Conservation (phyloP, 169 alveolate genomes). For the Amoebophrya sp. region DNA sequence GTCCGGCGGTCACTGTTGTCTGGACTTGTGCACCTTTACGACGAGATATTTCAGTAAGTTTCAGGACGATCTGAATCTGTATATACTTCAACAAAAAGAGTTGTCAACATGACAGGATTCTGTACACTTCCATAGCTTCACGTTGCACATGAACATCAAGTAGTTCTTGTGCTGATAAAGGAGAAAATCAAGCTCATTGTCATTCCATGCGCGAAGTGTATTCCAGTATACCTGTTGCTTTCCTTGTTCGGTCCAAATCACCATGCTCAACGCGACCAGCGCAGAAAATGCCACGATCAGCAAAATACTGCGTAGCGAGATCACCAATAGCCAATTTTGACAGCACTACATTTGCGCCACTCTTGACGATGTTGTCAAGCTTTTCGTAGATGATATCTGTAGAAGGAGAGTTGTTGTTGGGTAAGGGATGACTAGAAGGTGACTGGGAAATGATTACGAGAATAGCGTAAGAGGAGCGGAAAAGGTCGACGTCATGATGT, state of each 20-base stretch:
- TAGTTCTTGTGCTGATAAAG: no score
- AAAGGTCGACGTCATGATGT: no score
- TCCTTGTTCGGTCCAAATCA: slow-evolving; percentile 63
- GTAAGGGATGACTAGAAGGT: background rate
- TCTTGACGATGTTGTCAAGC: slow-evolving; percentile 78
- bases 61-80: no score
- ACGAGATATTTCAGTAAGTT: slow-evolving; percentile 84
- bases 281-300: slow-evolving; percentile 55
- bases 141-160: no score
- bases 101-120: no score
- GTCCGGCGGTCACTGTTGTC: slow-evolving; percentile 82
- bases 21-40: slow-evolving; percentile 90
- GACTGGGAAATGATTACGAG: background rate
- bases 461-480: background rate
- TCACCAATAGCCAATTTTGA: slow-evolving; percentile 95
- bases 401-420: background rate
- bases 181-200: no score
- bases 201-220: no score
- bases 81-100: no score
- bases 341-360: slow-evolving; percentile 88
- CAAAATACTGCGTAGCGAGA: slow-evolving; percentile 96
- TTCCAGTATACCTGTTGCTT: no score
- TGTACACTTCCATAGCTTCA: no score
- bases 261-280: slow-evolving; percentile 95
- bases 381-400: slow-evolving; percentile 58